Percentiles rank a stretch among this genome's conserved stretches.
Evolutionary conservation across 139 green algal genomes (phyloP).

Genomic region (Picochlorum sp.): DNA sequence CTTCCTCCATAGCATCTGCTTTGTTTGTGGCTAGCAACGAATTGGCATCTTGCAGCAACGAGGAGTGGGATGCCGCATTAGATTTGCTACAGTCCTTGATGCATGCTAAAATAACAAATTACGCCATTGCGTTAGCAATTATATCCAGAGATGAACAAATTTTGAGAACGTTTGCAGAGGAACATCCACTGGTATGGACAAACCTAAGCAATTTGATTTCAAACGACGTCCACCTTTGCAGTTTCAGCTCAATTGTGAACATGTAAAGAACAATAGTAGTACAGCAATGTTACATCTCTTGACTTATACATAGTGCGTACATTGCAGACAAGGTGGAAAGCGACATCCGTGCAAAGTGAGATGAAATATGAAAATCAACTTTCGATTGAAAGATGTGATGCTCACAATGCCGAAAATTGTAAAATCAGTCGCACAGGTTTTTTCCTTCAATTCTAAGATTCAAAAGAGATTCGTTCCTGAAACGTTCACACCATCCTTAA

Average conservation of each 20-base stretch:
- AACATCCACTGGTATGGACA: slow-evolving; percentile 20
- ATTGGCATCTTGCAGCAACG: slow-evolving; percentile 14
- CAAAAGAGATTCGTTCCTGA: too few species aligned
- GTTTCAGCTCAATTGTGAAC: not conserved
- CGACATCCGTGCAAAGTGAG: too few species aligned
- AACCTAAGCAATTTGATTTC: slow-evolving; percentile 10
- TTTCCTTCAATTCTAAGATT: too few species aligned
- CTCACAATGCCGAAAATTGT: too few species aligned
- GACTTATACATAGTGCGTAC: too few species aligned
- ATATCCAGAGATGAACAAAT: slow-evolving; percentile 35
- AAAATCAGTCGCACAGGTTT: too few species aligned
- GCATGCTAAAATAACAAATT: slow-evolving; percentile 19
- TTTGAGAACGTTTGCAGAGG: slow-evolving; percentile 12
- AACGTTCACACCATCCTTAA: too few species aligned
- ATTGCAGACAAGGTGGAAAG: too few species aligned
- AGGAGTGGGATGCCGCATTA: slow-evolving; percentile 3
- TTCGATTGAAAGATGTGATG: too few species aligned
- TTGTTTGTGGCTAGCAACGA: slow-evolving; percentile 17
- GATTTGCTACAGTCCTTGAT: slow-evolving; percentile 27
- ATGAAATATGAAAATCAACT: too few species aligned
- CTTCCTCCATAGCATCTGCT: slow-evolving; percentile 15
- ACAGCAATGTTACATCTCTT: too few species aligned
- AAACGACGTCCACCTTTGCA: slow-evolving; percentile 25
- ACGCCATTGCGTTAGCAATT: slow-evolving; percentile 36
- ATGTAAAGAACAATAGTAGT: too few species aligned